phyloP scores from a whole-genome alignment of 441 rosid genomes.

The Codiaeum variegatum region DNA sequence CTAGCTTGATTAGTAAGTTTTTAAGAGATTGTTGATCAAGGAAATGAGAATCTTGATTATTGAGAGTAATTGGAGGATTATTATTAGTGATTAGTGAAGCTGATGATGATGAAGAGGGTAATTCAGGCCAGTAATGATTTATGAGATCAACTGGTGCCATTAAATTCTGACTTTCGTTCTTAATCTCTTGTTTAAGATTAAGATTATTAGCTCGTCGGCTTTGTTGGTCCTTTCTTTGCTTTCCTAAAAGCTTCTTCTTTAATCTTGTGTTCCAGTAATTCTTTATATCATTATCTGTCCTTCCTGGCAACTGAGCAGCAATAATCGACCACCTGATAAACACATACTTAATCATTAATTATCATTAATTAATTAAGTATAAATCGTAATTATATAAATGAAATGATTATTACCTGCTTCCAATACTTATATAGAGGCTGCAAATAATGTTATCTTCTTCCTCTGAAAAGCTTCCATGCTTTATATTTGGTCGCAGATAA shows the following conservation, averaged over 20 bases:
- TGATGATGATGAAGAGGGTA: constrained; percentile 23
- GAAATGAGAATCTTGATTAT: constrained; percentile 24
- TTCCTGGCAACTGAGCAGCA: constrained; percentile 38
- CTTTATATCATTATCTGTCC: constrained; percentile 36
- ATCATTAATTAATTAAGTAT: background rate
- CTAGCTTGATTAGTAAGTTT: constrained; percentile 36
- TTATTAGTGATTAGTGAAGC: constrained; percentile 18
- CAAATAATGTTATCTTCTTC: constrained; percentile 57
- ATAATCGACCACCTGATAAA: constrained; percentile 32
- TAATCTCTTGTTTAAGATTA: constrained; percentile 47
- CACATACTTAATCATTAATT: background rate
- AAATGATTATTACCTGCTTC: constrained; percentile 44
- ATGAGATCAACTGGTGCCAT: constrained; percentile 21
- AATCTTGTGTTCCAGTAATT: constrained; percentile 39
- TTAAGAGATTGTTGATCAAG: constrained; percentile 43
- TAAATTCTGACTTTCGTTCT: constrained; percentile 32
- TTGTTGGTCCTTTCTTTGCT: constrained; percentile 62
- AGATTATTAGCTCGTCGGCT: constrained; percentile 32
- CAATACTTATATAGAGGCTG: constrained; percentile 49
- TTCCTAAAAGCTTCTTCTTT: constrained; percentile 53
- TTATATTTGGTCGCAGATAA: constrained; percentile 64
- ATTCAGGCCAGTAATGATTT: constrained; percentile 41
- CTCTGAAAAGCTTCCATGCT: constrained; percentile 59
- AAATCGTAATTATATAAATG: background rate
- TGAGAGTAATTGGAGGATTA: background rate